A percentile compares a stretch with the other conserved stretches of the same genome.
These are phyloP conservation scores for Cystofilobasidium ferigula DNA, from an alignment of 768 basidiomycete genomes.

Conservation along the genomic window DNA sequence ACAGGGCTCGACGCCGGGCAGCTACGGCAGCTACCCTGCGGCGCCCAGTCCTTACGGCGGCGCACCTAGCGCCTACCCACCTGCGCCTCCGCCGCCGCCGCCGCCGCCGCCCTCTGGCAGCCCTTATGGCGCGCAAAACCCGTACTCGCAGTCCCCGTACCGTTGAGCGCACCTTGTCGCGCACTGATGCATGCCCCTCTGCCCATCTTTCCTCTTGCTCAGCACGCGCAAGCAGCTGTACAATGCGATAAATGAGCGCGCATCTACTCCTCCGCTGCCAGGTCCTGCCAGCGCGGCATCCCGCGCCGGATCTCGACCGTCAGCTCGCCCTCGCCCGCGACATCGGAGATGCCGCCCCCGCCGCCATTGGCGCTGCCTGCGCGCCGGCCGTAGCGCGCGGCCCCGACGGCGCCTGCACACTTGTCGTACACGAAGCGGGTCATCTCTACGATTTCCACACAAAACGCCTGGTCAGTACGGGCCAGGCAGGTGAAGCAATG, in stretches of 20 bases:
- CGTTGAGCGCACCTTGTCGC: not conserved
- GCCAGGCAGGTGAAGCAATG: not conserved
- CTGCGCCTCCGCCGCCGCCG: too few species aligned
- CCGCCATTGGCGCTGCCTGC: not conserved
- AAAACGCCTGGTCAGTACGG: not conserved
- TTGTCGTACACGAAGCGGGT: conserved; percentile 25
- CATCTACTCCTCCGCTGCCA: conserved; percentile 46
- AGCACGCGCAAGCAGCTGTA: too few species aligned
- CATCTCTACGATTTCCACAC: not conserved
- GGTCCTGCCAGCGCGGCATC: conserved; percentile 35
- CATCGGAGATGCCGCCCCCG: not conserved
- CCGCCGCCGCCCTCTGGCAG: not conserved
- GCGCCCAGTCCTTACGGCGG: too few species aligned
- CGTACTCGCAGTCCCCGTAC: not conserved
- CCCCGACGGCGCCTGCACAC: conserved; percentile 19
- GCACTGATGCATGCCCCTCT: too few species aligned
- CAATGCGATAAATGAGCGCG: too few species aligned
- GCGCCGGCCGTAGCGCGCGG: conserved; percentile 2
- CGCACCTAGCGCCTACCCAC: too few species aligned
- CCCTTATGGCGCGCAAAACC: not conserved
- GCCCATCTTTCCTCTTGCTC: not conserved
- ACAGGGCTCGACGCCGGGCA: not conserved
- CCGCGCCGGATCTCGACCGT: conserved; percentile 25
- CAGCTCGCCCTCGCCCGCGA: conserved; percentile 23
- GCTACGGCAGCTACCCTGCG: not conserved